A percentile compares a stretch with the other conserved stretches of the same genome.
phyloP scores from a whole-genome alignment of 331 rosid genomes.

The Stylosanthes scabra region DNA sequence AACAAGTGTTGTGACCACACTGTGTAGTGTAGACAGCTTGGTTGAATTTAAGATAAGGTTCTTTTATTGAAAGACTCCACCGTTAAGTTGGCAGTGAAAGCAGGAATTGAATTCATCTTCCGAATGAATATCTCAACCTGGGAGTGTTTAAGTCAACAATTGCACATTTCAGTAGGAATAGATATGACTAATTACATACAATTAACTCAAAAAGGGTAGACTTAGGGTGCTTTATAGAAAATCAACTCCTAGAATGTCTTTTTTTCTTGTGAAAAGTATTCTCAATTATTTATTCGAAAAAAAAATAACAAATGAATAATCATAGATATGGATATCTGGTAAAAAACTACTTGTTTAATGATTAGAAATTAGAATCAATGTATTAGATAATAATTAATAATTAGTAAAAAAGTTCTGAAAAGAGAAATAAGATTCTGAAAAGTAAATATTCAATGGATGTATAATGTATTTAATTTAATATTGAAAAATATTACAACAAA shows the following conservation, averaged over 20 bases:
- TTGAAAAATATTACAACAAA: conserved; percentile 5
- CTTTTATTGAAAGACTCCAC: conserved; percentile 95
- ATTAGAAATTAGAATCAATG: neutral
- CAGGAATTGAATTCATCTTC: conserved; percentile 95
- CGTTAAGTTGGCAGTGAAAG: conserved; percentile 97
- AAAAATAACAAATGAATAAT: neutral
- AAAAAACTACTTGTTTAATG: neutral
- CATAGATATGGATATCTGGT: neutral
- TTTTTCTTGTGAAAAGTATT: neutral
- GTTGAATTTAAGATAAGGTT: conserved; percentile 64
- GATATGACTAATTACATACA: conserved; percentile 28
- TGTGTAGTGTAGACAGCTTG: conserved; percentile 15
- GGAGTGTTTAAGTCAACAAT: conserved; percentile 29
- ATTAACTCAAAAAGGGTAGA: neutral
- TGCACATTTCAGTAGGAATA: conserved; percentile 11
- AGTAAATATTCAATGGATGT: neutral
- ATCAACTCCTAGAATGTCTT: conserved; percentile 4
- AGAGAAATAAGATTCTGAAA: conserved; percentile 20
- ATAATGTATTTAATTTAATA: too few relatives aligned
- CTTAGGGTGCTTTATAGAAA: conserved; percentile 10
- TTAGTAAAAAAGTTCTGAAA: neutral
- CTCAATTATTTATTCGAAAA: neutral
- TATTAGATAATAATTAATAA: conserved; percentile 15
- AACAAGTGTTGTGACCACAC: conserved; percentile 24
- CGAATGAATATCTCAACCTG: conserved; percentile 92